These are phyloP conservation scores for Chaetomium cochliodes DNA, from an alignment of 495 filamentous ascomycete species.

Conservation along the genomic window DNA sequence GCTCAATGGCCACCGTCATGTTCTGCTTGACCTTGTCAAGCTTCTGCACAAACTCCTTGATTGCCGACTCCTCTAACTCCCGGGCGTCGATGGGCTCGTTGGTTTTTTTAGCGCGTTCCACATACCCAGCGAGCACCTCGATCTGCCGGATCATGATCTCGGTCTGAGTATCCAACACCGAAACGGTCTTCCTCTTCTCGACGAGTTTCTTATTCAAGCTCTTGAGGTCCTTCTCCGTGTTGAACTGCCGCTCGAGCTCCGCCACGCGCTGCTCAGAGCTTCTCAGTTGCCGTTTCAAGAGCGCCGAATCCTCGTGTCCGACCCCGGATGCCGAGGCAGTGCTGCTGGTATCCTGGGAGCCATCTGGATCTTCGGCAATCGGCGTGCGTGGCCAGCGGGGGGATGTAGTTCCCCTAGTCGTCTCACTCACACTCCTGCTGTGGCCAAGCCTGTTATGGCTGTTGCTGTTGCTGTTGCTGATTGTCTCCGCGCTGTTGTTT, in stretches of 20 bases:
- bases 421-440: slow-evolving; percentile 56
- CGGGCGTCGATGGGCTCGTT: slow-evolving; percentile 68
- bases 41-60: slow-evolving; percentile 84
- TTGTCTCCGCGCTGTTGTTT: slow-evolving; percentile 65
- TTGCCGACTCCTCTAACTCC: slow-evolving; percentile 77
- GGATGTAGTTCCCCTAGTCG: slow-evolving; percentile 53
- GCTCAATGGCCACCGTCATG: slow-evolving; percentile 74
- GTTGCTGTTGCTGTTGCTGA: slow-evolving; percentile 59
- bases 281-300: slow-evolving; percentile 73
- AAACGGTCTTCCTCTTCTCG: slow-evolving; percentile 94
- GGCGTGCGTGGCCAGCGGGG: slow-evolving; percentile 72
- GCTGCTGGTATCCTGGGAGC: slow-evolving; percentile 66
- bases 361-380: slow-evolving; percentile 61
- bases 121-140: slow-evolving; percentile 69
- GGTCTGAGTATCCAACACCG: slow-evolving; percentile 89
- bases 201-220: slow-evolving; percentile 80
- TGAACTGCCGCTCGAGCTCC: slow-evolving; percentile 74
- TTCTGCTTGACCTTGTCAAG: slow-evolving; percentile 82
- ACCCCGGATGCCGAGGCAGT: slow-evolving; percentile 61
- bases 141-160: slow-evolving; percentile 94
- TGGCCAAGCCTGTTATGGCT: slow-evolving; percentile 40
- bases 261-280: slow-evolving; percentile 76
- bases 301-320: slow-evolving; percentile 63
- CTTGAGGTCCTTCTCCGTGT: slow-evolving; percentile 74
- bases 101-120: slow-evolving; percentile 67